Evolutionary conservation across 768 basidiomycete species (phyloP).

Genomic region (Tylopilus rubrobrunneus): DNA sequence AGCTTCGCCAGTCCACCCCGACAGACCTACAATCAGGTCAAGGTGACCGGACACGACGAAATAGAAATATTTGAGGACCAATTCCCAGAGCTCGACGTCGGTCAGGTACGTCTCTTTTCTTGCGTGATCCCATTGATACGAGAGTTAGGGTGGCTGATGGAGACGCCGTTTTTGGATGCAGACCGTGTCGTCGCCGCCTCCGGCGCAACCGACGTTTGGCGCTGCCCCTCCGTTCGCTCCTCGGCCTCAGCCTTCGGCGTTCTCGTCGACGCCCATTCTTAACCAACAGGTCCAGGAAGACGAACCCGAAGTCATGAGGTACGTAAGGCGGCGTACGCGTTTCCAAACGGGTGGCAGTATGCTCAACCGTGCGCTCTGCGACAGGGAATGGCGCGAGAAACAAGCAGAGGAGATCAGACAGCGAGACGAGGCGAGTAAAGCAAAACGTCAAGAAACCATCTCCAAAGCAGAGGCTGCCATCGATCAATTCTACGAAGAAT

Average conservation of each 20-base stretch:
- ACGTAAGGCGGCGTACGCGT: constrained; percentile 11
- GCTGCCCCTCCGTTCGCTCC: constrained; percentile 64
- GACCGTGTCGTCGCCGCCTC: constrained; percentile 32
- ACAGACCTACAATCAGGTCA: constrained; percentile 50
- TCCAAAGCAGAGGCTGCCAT: constrained; percentile 81
- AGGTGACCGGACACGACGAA: constrained; percentile 81
- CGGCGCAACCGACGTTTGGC: constrained; percentile 41
- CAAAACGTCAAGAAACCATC: constrained; percentile 77
- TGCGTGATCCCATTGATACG: neutral
- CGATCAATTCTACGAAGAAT: constrained; percentile 87
- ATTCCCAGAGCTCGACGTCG: constrained; percentile 75
- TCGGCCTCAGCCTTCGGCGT: constrained; percentile 67
- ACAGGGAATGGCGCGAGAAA: constrained; percentile 82
- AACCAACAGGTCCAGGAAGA: constrained; percentile 67
- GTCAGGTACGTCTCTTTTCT: constrained; percentile 31
- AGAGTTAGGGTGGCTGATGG: constrained; percentile 12
- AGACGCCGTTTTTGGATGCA: constrained; percentile 5
- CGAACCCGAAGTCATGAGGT: constrained; percentile 87
- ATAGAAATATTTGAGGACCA: constrained; percentile 82
- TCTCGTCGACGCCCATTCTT: constrained; percentile 71
- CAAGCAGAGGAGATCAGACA: constrained; percentile 79
- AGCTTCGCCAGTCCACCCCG: constrained; percentile 53
- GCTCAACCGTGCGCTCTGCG: neutral
- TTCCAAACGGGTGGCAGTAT: neutral
- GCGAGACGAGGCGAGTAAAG: constrained; percentile 78